Evolutionary conservation across 225 moss, liverwort and hornwort genomes (phyloP), one percentile per base, ranked within the genome.

Genomic region (Marchantia paleacea): DNA sequence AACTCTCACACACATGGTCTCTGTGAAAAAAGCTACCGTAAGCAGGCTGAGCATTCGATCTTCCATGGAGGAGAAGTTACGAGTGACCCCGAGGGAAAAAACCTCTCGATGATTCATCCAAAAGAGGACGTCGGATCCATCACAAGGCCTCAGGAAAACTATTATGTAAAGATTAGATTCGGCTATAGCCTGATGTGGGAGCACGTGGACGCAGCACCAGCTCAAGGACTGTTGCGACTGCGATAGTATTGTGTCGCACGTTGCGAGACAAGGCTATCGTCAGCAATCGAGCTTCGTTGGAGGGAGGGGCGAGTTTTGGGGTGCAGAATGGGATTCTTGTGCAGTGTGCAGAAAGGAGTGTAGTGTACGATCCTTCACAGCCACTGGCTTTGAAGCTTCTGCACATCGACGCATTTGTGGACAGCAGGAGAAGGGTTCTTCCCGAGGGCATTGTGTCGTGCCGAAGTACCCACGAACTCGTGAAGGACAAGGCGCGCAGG

Each of bases 381-480:
- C 78, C 78, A 78, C 26, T 78, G 78, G 22, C 51, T 50, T 48
- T 65, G 78, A 24, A 78, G 78, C 50, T 78, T 78, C 0, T 14
- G 24, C 30, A 78, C 22, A 65, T 78, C 63, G 24, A 78, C 20
- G 26, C 78, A 78, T 50, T 24, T 10, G 64, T 78, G 78, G 78
- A 78, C 64, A 0, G 50, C 49, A 7, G 78, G 78, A 66, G 78
- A 64, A 25, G 62, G 78, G 49, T 78, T 48, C 52, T 48, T 78
- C 64, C 78, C 78, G 16, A 78, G 78, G 52, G 49, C 58, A 52
- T 78, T 78, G 24, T 78, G 78, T 24, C 78, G 48, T 13, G n/a
- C 50, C 15, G 78, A 78, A 4, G 78, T 78, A 0, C 78, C 78
- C n/a, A 78, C 63, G 52, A 78, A 78, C 18, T 78, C 78, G 7